Conservation (phyloP, 1,284 basidiomycete genomes). For the Fistulinella cinereoalba region DNA sequence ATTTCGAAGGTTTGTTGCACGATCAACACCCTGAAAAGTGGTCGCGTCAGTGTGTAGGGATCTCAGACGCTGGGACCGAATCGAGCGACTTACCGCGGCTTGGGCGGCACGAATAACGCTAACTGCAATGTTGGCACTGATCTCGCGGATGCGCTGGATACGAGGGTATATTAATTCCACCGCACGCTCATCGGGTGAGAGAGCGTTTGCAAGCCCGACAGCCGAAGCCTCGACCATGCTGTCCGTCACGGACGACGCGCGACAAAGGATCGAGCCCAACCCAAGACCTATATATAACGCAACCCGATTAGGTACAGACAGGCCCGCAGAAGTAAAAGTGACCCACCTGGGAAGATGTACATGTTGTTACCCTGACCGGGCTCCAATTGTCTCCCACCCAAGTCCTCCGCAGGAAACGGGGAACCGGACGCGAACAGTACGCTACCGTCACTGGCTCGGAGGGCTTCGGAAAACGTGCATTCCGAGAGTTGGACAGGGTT, state of each 20-base stretch:
- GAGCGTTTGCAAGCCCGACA: slow-evolving; percentile 73
- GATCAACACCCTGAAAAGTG: slow-evolving; percentile 54
- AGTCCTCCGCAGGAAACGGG: slow-evolving; percentile 74
- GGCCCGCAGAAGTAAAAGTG: slow-evolving; percentile 2
- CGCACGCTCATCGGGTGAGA: slow-evolving; percentile 70
- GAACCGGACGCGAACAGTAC: slow-evolving; percentile 91
- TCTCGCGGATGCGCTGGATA: slow-evolving; percentile 79
- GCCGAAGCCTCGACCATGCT: slow-evolving; percentile 80
- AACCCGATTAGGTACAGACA: not conserved
- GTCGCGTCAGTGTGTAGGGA: not conserved
- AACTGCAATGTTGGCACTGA: slow-evolving; percentile 71
- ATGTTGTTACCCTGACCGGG: slow-evolving; percentile 94
- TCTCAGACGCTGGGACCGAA: not conserved
- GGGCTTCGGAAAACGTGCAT: slow-evolving; percentile 83
- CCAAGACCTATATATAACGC: slow-evolving; percentile 59
- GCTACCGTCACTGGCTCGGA: slow-evolving; percentile 67
- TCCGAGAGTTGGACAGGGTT: slow-evolving; percentile 88
- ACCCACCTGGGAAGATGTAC: slow-evolving; percentile 70
- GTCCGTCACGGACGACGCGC: slow-evolving; percentile 67
- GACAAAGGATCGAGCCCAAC: slow-evolving; percentile 72
- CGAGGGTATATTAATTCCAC: slow-evolving; percentile 72
- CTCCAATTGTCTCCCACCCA: slow-evolving; percentile 60
- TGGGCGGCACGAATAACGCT: slow-evolving; percentile 79
- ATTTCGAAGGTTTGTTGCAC: slow-evolving; percentile 49
- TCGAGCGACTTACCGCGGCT: slow-evolving; percentile 52